Conservation (phyloP, 768 basidiomycete genomes). For the Auricularia cornea region DNA sequence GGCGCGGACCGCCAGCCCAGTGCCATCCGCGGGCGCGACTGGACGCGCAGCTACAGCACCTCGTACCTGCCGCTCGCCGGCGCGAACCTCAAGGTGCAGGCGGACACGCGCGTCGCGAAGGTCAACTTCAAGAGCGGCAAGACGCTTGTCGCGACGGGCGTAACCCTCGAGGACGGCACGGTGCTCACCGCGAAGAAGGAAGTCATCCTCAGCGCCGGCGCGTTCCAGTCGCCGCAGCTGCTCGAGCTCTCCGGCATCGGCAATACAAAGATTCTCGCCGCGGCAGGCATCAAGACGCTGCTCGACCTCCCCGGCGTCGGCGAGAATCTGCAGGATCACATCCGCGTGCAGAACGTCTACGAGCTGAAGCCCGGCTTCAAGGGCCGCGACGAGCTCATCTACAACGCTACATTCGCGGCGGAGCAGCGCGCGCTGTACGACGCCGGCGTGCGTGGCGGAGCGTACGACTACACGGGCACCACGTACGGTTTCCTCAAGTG, state of each 20-base stretch:
- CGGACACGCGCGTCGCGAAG: conserved; percentile 4
- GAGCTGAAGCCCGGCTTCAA: conserved; percentile 3
- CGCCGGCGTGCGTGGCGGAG: neutral
- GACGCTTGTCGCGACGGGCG: neutral
- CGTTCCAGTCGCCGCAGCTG: conserved; percentile 27
- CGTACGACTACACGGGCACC: neutral
- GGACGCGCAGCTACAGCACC: conserved; percentile 4
- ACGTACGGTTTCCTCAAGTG: neutral
- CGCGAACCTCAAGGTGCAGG: conserved; percentile 5
- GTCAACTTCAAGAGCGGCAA: conserved; percentile 6
- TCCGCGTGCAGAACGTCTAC: neutral
- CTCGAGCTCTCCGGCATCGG: conserved; percentile 34
- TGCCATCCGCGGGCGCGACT: neutral
- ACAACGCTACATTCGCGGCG: neutral
- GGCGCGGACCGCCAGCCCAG: conserved; percentile 3
- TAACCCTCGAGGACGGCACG: neutral
- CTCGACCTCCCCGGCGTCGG: conserved; percentile 33
- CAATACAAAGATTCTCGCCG: conserved; percentile 22
- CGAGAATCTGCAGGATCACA: conserved; percentile 29
- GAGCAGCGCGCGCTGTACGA: neutral
- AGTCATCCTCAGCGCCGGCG: conserved; percentile 14
- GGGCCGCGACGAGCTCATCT: conserved; percentile 1
- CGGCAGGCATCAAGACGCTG: conserved; percentile 18
- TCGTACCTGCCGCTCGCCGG: neutral
- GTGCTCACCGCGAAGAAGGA: conserved; percentile 5